Evolutionary conservation across 2,329 filamentous ascomycete species (phyloP), one percentile per base, ranked within the genome.

Genomic region (Ophiostoma himal-ulmi): DNA sequence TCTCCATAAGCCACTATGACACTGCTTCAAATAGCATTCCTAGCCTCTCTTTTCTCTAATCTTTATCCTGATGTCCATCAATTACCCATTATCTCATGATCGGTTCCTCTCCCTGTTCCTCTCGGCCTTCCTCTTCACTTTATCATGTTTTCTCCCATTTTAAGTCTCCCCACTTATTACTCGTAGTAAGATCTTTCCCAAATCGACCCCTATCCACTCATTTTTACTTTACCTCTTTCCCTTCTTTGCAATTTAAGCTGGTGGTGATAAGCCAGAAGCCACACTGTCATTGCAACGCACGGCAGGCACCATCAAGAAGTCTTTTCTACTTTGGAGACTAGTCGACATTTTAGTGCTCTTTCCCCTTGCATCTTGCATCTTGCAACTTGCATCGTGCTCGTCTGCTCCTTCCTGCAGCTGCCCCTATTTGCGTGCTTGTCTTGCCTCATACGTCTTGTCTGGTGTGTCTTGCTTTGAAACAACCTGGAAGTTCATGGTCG

Each of bases 401-500:
- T 34, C 54, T 60, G 54, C 48, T n/a, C 48, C 20, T 60, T 60
- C 54, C 54, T 4, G 22, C 54, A 34, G 14, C 26, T 62, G 26
- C 57, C 57, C 57, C 57, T 62, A 62, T 62, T 62, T 57, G 52
- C 22, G 52, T 57, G 52, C 52, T 57, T 60, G 54, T 34, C 54
- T 60, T 60, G 8, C 44, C 14, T 52, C 20, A 20, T 13, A 60
- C 26, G 48, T 57, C 52, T 26, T 57, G 52, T n/a, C 52, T 14
- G 3, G 2, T 26, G 11, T 57, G n/a, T 57, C n/a, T 57, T 57
- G 22, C 22, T 26, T 57, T 22, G 52, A 57, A 57, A 26, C 52
- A 3, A 30, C 1, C 30, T 30, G n/a, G 1, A 48, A 30, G 14
- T 14, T 26, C 22, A 26, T 5, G 22, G 52, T 57, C 11, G 52